Conservation (phyloP, 2,329 filamentous ascomycete species). For the Exophiala phaeomuriformis region DNA sequence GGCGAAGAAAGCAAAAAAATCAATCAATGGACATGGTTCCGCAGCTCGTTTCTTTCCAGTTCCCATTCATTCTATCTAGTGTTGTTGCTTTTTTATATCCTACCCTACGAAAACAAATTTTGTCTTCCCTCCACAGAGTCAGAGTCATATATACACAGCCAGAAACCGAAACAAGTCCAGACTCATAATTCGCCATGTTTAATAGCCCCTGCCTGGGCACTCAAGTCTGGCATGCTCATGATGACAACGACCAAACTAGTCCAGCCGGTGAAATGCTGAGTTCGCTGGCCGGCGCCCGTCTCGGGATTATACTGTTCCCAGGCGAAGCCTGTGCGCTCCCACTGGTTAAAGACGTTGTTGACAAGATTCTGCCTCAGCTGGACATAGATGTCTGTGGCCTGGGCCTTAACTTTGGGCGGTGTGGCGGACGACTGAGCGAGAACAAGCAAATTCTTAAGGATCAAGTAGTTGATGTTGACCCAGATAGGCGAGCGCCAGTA, state of each 20-base stretch:
- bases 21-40: background rate
- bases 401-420: slow-evolving; percentile 28
- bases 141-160: too few species aligned
- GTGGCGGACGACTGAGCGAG: slow-evolving; percentile 33
- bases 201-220: slow-evolving; percentile 24
- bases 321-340: slow-evolving; percentile 87
- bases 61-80: background rate
- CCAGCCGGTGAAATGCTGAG: slow-evolving; percentile 97
- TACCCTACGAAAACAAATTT: background rate
- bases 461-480: slow-evolving; percentile 94
- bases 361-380: slow-evolving; percentile 76
- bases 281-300: slow-evolving; percentile 85
- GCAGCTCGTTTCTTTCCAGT: too few species aligned
- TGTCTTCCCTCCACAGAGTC: background rate
- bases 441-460: slow-evolving; percentile 69
- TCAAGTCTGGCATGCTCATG: slow-evolving; percentile 80
- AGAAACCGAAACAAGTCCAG: background rate
- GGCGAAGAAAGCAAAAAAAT: background rate
- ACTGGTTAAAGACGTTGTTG: slow-evolving; percentile 77
- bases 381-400: slow-evolving; percentile 67
- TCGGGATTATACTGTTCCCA: slow-evolving; percentile 99
- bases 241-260: slow-evolving; percentile 97
- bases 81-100: too few species aligned
- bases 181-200: slow-evolving; percentile 19
- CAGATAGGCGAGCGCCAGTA: slow-evolving; percentile 95